phyloP scores from a whole-genome alignment of 208 protist species.

The Acanthamoeba royreba region DNA sequence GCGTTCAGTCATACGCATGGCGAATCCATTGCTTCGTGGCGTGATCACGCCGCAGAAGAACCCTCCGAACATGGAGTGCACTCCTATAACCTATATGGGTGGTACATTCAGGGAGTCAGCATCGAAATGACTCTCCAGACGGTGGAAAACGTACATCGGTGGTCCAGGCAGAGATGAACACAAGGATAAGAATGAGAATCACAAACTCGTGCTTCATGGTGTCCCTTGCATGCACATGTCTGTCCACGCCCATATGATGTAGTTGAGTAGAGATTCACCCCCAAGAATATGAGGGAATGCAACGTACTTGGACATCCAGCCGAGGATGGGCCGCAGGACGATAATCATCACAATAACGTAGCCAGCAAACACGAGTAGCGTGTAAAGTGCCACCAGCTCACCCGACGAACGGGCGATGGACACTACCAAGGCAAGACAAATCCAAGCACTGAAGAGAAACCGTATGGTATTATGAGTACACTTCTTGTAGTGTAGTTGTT shows the following conservation, averaged over 20 bases:
- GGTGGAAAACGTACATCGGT: conserved; percentile 7
- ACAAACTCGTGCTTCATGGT: conserved; percentile 51
- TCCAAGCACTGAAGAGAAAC: conserved; percentile 64
- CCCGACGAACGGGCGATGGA: conserved; percentile 37
- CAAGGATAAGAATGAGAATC: conserved; percentile 17
- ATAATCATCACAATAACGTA: conserved; percentile 61
- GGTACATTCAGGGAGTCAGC: neutral
- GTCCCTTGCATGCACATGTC: neutral
- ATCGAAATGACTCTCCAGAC: neutral
- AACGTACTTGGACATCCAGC: neutral
- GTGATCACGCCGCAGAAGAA: conserved; percentile 64
- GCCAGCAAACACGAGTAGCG: conserved; percentile 51
- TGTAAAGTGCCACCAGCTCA: conserved; percentile 58
- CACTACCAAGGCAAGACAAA: conserved; percentile 67
- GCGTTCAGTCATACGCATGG: conserved; percentile 53
- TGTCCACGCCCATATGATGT: neutral
- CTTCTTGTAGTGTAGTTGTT: no score
- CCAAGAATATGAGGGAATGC: neutral
- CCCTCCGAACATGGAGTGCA: conserved; percentile 75
- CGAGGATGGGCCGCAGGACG: conserved; percentile 42
- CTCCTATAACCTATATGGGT: conserved; percentile 54
- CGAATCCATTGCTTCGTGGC: conserved; percentile 53
- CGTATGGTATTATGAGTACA: no score
- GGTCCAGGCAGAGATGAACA: conserved; percentile 51
- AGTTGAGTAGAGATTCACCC: neutral